These are phyloP conservation scores for Cercophora newfieldiana DNA, from an alignment of 495 filamentous ascomycete genomes.

Conservation along the genomic window DNA sequence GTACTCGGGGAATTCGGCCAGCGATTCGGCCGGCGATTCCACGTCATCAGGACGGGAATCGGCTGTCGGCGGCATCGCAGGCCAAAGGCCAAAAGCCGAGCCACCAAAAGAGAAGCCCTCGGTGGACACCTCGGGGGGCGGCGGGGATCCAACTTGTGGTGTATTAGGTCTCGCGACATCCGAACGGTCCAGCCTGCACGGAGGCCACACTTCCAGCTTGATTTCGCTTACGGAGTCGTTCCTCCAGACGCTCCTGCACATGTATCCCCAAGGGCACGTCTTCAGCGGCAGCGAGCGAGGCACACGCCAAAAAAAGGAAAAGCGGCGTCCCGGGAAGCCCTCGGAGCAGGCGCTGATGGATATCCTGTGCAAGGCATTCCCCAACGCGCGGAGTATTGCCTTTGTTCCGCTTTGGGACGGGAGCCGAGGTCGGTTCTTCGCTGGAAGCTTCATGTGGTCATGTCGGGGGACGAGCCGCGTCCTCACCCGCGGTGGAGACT, in stretches of 20 bases:
- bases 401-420: conserved; percentile 68
- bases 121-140: neutral
- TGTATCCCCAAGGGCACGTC: neutral
- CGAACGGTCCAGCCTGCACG: neutral
- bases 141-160: neutral
- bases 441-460: conserved; percentile 66
- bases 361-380: conserved; percentile 33
- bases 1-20: neutral
- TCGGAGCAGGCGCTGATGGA: neutral
- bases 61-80: conserved; percentile 1
- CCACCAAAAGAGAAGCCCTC: conserved; percentile 3
- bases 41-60: conserved; percentile 2
- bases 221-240: neutral
- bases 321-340: conserved; percentile 1
- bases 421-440: conserved; percentile 63
- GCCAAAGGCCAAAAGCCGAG: neutral
- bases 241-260: neutral
- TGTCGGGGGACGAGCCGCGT: conserved; percentile 41
- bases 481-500: conserved; percentile 47
- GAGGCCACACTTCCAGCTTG: neutral
- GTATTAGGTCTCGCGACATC: neutral
- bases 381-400: conserved; percentile 54
- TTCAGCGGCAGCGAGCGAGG: neutral
- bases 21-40: conserved; percentile 3
- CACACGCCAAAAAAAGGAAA: neutral